phyloP scores from a whole-genome alignment of 208 protist species.

The Leishmania aethiopica region DNA sequence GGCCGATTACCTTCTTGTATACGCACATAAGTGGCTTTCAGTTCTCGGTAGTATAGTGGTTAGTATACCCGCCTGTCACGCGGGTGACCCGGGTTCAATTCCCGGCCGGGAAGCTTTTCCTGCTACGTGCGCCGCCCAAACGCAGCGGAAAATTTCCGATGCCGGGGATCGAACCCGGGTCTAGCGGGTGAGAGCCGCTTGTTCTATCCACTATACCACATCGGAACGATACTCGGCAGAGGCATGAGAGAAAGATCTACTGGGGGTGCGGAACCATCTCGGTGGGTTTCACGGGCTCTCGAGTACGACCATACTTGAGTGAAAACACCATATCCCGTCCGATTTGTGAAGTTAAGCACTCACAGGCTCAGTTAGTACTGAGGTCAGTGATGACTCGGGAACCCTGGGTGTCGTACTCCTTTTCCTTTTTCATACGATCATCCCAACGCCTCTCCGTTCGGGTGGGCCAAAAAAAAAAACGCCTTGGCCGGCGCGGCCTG shows the following conservation, averaged over 20 bases:
- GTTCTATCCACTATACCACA: conserved; percentile 95
- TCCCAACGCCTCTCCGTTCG: too few relatives aligned
- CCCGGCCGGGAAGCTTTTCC: conserved; percentile 86
- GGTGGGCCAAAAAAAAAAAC: too few relatives aligned
- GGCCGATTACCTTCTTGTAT: too few relatives aligned
- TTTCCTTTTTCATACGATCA: not conserved
- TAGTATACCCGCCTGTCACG: conserved; percentile 94
- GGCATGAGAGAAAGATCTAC: too few relatives aligned
- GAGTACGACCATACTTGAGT: not conserved
- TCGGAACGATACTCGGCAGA: conserved; percentile 33
- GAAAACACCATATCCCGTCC: not conserved
- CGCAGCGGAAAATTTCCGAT: conserved; percentile 66
- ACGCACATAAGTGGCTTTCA: not conserved
- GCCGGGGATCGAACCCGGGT: conserved; percentile 94
- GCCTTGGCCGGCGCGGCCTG: too few relatives aligned
- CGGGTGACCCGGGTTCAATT: conserved; percentile 94
- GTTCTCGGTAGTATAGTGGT: conserved; percentile 93
- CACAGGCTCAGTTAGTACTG: not conserved
- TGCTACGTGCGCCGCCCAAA: too few relatives aligned
- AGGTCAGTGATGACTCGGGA: not conserved
- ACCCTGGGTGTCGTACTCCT: not conserved
- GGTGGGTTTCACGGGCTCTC: not conserved
- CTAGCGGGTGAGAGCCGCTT: conserved; percentile 93
- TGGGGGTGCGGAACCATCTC: too few relatives aligned
- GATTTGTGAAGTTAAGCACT: not conserved